phyloP scores from a whole-genome alignment of 441 rosid species.

The Pelargonium myrrhifolium region DNA sequence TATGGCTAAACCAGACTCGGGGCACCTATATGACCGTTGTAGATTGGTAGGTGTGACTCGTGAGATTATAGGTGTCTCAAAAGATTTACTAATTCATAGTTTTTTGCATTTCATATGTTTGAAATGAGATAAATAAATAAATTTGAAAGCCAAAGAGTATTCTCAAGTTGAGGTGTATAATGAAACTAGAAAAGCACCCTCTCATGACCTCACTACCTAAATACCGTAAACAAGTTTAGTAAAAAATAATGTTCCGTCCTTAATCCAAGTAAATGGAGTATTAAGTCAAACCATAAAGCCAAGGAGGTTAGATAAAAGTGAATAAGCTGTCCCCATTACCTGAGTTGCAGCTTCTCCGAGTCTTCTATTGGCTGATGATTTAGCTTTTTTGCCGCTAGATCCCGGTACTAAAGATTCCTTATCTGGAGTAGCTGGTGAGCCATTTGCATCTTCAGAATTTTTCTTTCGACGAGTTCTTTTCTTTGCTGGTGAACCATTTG shows the following conservation, averaged over 20 bases:
- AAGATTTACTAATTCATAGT: neutral
- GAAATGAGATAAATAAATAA: neutral
- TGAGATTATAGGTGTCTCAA: neutral
- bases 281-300: too few relatives aligned
- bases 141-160: neutral
- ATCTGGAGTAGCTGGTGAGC: slow-evolving; percentile 21
- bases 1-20: neutral
- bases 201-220: neutral
- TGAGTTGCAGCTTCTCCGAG: slow-evolving; percentile 49
- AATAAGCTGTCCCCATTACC: slow-evolving; percentile 36
- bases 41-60: neutral
- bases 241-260: too few relatives aligned
- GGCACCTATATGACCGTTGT: neutral
- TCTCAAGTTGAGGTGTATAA: neutral
- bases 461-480: slow-evolving; percentile 22
- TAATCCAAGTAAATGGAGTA: too few relatives aligned
- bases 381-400: slow-evolving; percentile 27
- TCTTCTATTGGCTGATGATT: slow-evolving; percentile 38
- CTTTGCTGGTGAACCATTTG: slow-evolving; percentile 20
- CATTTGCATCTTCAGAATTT: slow-evolving; percentile 21
- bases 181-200: neutral
- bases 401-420: slow-evolving; percentile 27
- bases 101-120: neutral
- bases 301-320: neutral
- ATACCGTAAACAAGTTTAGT: neutral